Evolutionary conservation across 2,329 filamentous ascomycete species (phyloP).

Genomic region (Fonsecaea multimorphosa): DNA sequence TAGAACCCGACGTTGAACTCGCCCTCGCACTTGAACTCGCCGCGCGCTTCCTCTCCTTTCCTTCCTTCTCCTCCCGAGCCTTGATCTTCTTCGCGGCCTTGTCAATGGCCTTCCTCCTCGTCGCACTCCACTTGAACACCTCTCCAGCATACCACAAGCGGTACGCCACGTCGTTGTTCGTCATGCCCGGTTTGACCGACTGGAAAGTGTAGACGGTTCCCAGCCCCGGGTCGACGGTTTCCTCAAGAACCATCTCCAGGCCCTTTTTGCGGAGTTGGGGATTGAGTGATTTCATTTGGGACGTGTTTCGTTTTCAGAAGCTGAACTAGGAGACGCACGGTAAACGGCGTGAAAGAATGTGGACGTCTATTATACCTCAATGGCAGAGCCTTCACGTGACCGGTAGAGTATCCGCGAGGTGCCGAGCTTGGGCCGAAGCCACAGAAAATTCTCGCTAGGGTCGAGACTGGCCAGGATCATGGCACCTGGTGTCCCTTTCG

Average conservation of each 20-base stretch:
- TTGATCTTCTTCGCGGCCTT: constrained; percentile 20
- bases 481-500: constrained; percentile 1
- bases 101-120: constrained; percentile 29
- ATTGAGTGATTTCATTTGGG: constrained; percentile 27
- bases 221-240: constrained; percentile 22
- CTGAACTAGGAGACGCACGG: not conserved
- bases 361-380: constrained; percentile 15
- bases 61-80: constrained; percentile 15
- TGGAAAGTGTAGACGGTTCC: constrained; percentile 30
- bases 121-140: constrained; percentile 28
- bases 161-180: constrained; percentile 31
- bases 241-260: constrained; percentile 27
- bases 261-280: constrained; percentile 30
- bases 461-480: not conserved
- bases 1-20: not conserved
- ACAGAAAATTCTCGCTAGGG: constrained; percentile 12
- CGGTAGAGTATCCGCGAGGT: constrained; percentile 24
- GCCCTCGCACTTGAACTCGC: not conserved
- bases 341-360: not conserved
- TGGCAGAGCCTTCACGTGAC: constrained; percentile 27
- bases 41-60: constrained; percentile 2
- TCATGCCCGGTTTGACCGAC: constrained; percentile 25
- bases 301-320: not conserved
- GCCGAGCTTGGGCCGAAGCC: constrained; percentile 23
- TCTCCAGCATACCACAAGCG: constrained; percentile 30